phyloP scores from a whole-genome alignment of 495 filamentous ascomycete genomes.

The Coniosporium apollinis region DNA sequence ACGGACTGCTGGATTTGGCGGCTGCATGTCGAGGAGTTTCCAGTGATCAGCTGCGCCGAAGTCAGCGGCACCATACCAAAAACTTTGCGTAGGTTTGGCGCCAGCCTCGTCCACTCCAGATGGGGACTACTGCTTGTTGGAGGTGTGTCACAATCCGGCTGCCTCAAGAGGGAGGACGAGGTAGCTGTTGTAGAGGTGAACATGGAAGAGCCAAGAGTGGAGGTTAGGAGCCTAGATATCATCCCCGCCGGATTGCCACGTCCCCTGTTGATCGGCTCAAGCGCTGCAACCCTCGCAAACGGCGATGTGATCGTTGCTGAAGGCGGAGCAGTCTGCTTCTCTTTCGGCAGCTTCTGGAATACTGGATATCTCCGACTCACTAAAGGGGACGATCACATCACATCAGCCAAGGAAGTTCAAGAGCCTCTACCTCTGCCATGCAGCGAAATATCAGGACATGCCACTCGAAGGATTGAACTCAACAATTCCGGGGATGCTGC shows the following conservation, averaged over 20 bases:
- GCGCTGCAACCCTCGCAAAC: slow-evolving; percentile 19
- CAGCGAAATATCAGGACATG: no score
- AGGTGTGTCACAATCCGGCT: slow-evolving; percentile 23
- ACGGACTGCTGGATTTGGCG: no score
- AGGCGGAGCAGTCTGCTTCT: slow-evolving; percentile 79
- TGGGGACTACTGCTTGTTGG: slow-evolving; percentile 33
- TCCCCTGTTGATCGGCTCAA: slow-evolving; percentile 50
- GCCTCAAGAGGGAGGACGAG: slow-evolving; percentile 14
- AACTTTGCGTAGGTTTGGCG: slow-evolving; percentile 29
- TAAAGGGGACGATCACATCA: not conserved
- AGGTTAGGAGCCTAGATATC: not conserved
- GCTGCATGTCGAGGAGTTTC: no score
- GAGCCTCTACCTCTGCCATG: no score
- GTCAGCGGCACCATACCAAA: no score
- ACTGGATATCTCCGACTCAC: slow-evolving; percentile 26
- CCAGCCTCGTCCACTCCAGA: slow-evolving; percentile 25
- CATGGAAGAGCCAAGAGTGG: not conserved
- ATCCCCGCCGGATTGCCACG: slow-evolving; percentile 10
- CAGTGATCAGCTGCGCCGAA: no score
- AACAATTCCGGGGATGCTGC: not conserved
- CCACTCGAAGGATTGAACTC: no score
- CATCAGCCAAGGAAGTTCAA: not conserved
- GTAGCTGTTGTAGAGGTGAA: slow-evolving; percentile 13
- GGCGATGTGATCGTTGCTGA: slow-evolving; percentile 42
- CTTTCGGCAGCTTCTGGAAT: slow-evolving; percentile 68